Evolutionary conservation across 1,284 basidiomycete species (phyloP), one percentile per base, ranked within the genome.

Genomic region (Apiotrichum laibachii): DNA sequence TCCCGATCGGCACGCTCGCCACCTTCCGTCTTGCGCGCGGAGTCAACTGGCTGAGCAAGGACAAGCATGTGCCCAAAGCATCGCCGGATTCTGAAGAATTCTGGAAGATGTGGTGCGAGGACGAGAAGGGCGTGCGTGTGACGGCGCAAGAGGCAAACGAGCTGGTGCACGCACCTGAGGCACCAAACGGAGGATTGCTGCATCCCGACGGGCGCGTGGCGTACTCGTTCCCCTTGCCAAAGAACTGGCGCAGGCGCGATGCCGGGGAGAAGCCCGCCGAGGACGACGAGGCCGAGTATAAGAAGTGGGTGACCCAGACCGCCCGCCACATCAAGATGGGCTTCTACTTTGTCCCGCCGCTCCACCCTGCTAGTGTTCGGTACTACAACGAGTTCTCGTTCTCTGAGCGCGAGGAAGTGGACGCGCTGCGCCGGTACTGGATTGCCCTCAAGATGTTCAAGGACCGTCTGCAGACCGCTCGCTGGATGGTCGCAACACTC

Each of bases 401-500:
- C 0, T 52, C 80, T 55, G 82, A 81, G 64, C 78, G 82, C 2
- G 80, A 77, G 53, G 81, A 80, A 62, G 78, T 82, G 22, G 81
- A 89, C 56, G 80, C 82, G 56, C 57, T 73, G 15, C 55, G 77
- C 31, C 60, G 67, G 31, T 73, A 75, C 53, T 74, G 71, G 67
- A 61, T 69, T 47, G 60, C 64, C 8, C 45, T 72, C 31, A 58
- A 62, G 33, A 61, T 77, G 81, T 85, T 56, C 80, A 80, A 58
- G 70, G 85, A 56, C 78, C 84, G 63, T 26, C 67, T 73, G 82
- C 82, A n/a, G 72, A 78, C 55, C 78, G 80, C 6, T 72, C 83
- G 63, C 77, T 83, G 35, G 82, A 82, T 63, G 33, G 80, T 88
- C 59, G 83, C 85, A 53, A 58, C 83, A 31, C 80, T 92, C 19